Evolutionary conservation across 768 basidiomycete genomes (phyloP).

Genomic region (Termitomyces sp.): DNA sequence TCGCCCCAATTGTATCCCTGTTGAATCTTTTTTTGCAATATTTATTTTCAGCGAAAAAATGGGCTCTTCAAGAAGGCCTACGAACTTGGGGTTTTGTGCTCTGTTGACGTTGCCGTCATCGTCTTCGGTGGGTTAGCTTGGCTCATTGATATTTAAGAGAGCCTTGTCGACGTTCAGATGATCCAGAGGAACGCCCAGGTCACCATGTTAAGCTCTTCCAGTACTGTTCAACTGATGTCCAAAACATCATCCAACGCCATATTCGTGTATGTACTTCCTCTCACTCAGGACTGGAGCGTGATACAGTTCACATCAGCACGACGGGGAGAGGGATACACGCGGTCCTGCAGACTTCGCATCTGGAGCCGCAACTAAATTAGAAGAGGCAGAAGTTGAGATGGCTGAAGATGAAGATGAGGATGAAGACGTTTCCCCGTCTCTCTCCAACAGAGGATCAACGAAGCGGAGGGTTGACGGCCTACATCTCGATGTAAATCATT

Average conservation of each 20-base stretch:
- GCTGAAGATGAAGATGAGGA: constrained; percentile 23
- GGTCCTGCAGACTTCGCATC: constrained; percentile 42
- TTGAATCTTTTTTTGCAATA: constrained; percentile 1
- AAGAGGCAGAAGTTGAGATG: constrained; percentile 31
- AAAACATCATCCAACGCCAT: constrained; percentile 67
- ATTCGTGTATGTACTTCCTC: constrained; percentile 29
- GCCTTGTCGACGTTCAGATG: constrained; percentile 25
- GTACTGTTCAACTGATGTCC: constrained; percentile 69
- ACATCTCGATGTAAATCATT: constrained; percentile 1
- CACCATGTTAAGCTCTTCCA: constrained; percentile 81
- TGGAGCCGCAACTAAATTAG: constrained; percentile 21
- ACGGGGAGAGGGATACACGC: constrained; percentile 44
- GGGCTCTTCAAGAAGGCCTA: constrained; percentile 91
- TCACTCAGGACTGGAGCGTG: constrained; percentile 6
- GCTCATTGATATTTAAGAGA: not conserved
- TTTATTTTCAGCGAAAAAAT: constrained; percentile 66
- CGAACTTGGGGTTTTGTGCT: constrained; percentile 84
- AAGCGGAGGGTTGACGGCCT: constrained; percentile 4
- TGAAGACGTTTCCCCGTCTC: constrained; percentile 11
- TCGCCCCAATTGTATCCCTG: constrained; percentile 22
- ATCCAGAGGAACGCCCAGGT: constrained; percentile 66
- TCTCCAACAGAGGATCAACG: not conserved
- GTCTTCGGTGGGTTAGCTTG: constrained; percentile 50
- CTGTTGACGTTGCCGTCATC: constrained; percentile 84
- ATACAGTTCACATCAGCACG: constrained; percentile 26